phyloP scores from a whole-genome alignment of 768 basidiomycete genomes.

The Bullera alba region DNA sequence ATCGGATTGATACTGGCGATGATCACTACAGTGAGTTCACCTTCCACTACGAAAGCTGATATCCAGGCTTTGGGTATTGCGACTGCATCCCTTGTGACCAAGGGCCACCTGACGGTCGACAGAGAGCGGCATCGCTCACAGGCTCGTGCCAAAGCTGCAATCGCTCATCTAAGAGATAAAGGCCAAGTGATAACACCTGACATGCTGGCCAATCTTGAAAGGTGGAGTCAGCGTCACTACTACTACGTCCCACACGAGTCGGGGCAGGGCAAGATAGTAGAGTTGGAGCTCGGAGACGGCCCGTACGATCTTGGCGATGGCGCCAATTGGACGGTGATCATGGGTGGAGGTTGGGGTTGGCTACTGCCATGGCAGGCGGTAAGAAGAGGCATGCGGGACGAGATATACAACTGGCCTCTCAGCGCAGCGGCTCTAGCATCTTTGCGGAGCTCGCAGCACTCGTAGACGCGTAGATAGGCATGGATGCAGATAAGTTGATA shows the following conservation, averaged over 20 bases:
- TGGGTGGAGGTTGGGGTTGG: slow-evolving; percentile 27
- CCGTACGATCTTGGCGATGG: slow-evolving; percentile 27
- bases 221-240: neutral
- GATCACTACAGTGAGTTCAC: slow-evolving; percentile 22
- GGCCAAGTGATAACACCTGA: slow-evolving; percentile 9
- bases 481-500: too few relatives aligned
- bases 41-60: neutral
- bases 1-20: slow-evolving; percentile 19
- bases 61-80: slow-evolving; percentile 20
- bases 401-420: slow-evolving; percentile 28
- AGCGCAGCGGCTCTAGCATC: neutral
- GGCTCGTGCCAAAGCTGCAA: slow-evolving; percentile 6
- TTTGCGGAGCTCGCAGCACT: too few relatives aligned
- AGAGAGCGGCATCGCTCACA: slow-evolving; percentile 17
- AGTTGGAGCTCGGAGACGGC: neutral
- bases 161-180: neutral
- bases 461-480: too few relatives aligned
- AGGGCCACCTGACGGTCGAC: slow-evolving; percentile 32
- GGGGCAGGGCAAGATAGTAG: slow-evolving; percentile 2
- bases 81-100: slow-evolving; percentile 14
- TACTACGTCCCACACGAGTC: slow-evolving; percentile 17
- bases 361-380: slow-evolving; percentile 25
- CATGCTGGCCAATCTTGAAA: neutral
- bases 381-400: slow-evolving; percentile 9
- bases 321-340: slow-evolving; percentile 25